These are phyloP conservation scores for Paspalum vaginatum DNA, from an alignment of 176 grass and related monocot species.

Conservation along the genomic window DNA sequence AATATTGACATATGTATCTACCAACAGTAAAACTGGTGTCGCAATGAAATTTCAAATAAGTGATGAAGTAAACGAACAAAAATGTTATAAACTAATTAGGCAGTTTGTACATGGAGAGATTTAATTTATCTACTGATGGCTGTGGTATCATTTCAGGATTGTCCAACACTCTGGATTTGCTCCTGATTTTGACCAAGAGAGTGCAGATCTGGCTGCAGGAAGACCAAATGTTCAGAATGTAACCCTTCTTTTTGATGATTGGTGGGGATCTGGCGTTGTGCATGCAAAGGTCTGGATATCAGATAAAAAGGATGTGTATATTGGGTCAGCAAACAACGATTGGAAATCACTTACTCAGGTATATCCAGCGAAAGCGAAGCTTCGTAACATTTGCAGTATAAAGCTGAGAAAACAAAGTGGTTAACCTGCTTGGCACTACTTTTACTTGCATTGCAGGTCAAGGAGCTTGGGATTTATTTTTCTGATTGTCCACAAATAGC, in stretches of 20 bases:
- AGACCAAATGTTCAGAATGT: constrained; percentile 84
- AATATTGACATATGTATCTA: background rate
- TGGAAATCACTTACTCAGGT: constrained; percentile 99
- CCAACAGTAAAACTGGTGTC: background rate
- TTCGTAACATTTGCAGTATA: background rate
- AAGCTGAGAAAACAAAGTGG: background rate
- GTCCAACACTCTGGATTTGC: constrained; percentile 84
- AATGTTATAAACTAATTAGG: background rate
- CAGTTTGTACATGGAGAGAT: background rate
- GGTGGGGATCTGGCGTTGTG: constrained; percentile 86
- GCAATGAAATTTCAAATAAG: background rate
- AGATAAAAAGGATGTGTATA: constrained; percentile 80
- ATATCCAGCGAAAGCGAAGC: background rate
- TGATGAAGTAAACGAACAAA: background rate
- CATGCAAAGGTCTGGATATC: constrained; percentile 98
- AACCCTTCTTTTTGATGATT: constrained; percentile 80
- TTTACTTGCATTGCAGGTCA: constrained; percentile 64
- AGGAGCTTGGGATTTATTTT: constrained; percentile 90
- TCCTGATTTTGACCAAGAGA: constrained; percentile 83
- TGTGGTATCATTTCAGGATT: constrained; percentile 60
- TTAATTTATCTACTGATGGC: background rate
- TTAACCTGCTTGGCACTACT: background rate
- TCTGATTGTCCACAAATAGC: constrained; percentile 71
- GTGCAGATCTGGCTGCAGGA: constrained; percentile 73
- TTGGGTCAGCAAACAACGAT: constrained; percentile 94